These are phyloP conservation scores for Geoglossum cookeanum DNA, from an alignment of 2,329 filamentous ascomycete species.

Conservation along the genomic window DNA sequence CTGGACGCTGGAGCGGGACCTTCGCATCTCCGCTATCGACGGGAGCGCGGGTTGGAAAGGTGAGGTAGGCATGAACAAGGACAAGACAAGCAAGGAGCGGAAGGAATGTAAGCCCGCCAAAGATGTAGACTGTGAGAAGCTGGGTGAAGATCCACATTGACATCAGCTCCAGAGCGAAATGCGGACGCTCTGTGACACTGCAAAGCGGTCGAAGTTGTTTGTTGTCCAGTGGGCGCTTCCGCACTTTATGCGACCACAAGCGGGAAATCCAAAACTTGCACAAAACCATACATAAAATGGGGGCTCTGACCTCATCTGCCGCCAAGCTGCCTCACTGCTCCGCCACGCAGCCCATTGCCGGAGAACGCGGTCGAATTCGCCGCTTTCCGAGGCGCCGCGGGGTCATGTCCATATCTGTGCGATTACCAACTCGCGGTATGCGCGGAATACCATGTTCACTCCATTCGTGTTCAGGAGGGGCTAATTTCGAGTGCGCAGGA, in stretches of 20 bases:
- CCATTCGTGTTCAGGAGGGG: no score
- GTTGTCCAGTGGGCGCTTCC: background rate
- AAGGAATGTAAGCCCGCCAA: constrained; percentile 77
- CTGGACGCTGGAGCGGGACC: constrained; percentile 33
- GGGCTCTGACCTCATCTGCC: background rate
- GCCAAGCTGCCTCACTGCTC: no score
- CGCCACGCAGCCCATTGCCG: no score
- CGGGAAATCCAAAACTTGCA: background rate
- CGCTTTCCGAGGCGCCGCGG: no score
- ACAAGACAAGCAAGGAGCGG: constrained; percentile 46
- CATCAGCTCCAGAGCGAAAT: background rate
- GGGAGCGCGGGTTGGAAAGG: constrained; percentile 34
- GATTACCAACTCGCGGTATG: no score
- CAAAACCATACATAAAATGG: background rate
- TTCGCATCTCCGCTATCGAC: constrained; percentile 13
- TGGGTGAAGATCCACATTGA: constrained; percentile 21
- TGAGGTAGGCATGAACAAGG: constrained; percentile 48
- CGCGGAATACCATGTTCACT: no score
- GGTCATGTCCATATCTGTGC: no score
- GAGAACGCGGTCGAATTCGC: no score
- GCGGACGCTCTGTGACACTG: background rate
- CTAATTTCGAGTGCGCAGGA: no score
- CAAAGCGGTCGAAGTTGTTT: background rate
- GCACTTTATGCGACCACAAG: background rate
- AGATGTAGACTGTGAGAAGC: constrained; percentile 58